A percentile compares a stretch with the other conserved stretches of the same genome.
These are phyloP conservation scores for Stygiomarasmius scandens DNA, from an alignment of 1,284 basidiomycete genomes.

Conservation along the genomic window DNA sequence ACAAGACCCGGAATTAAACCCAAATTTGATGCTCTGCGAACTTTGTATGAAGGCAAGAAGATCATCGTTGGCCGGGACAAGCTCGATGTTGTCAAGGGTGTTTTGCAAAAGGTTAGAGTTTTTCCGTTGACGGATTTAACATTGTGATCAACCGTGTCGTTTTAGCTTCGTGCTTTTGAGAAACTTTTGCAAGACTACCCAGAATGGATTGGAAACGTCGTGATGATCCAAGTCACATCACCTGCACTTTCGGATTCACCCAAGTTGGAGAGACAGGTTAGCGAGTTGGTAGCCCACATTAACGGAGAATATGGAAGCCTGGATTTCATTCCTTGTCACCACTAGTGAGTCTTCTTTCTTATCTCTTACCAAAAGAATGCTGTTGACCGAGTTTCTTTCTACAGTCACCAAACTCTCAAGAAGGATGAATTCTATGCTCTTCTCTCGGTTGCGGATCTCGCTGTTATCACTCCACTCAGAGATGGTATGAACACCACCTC, in stretches of 20 bases:
- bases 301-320: conserved; percentile 95
- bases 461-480: conserved; percentile 92
- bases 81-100: conserved; percentile 96
- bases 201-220: conserved; percentile 91
- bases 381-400: too few species aligned
- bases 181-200: conserved; percentile 94
- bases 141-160: too few species aligned
- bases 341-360: conserved; percentile 71
- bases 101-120: conserved; percentile 83
- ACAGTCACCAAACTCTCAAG: conserved; percentile 93
- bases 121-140: conserved; percentile 3
- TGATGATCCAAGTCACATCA: conserved; percentile 89
- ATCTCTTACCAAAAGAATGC: not conserved
- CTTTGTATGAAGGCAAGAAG: conserved; percentile 95
- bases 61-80: conserved; percentile 99
- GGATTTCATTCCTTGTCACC: conserved; percentile 98
- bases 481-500: conserved; percentile 99
- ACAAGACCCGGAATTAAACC: conserved; percentile 83
- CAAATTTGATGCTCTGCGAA: conserved; percentile 84
- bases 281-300: conserved; percentile 94
- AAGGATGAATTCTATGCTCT: conserved; percentile 98
- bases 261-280: conserved; percentile 92
- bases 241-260: conserved; percentile 94
- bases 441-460: conserved; percentile 93
- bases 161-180: conserved; percentile 90